These are phyloP conservation scores for Verticillium tricorpus DNA, from an alignment of 2,329 filamentous ascomycete genomes.

Conservation along the genomic window DNA sequence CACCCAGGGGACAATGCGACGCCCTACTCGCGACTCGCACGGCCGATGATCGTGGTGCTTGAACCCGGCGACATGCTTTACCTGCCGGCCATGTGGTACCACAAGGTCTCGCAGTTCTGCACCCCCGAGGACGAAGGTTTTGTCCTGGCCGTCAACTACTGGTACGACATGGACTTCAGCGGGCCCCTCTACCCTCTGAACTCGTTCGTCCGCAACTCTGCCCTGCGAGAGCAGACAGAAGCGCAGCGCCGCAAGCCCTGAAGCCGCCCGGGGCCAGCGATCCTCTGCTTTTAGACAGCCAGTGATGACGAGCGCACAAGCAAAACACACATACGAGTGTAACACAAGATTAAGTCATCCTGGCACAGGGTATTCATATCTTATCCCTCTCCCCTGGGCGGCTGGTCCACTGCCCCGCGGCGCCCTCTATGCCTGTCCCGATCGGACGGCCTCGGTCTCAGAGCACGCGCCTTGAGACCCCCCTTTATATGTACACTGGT, in stretches of 20 bases:
- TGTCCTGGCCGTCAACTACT: conserved; percentile 78
- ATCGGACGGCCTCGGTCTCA: conserved; percentile 7
- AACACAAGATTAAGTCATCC: not conserved
- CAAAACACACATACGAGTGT: not conserved
- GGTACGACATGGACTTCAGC: conserved; percentile 77
- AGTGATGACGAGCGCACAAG: not conserved
- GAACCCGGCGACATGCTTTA: conserved; percentile 77
- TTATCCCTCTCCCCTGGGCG: not conserved
- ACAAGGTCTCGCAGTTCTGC: conserved; percentile 73
- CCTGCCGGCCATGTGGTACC: conserved; percentile 74
- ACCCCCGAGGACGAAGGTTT: conserved; percentile 65
- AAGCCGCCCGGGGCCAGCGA: not conserved
- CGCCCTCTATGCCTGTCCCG: not conserved
- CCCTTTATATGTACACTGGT: conserved; percentile 9
- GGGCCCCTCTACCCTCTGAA: conserved; percentile 62
- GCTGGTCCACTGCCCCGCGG: not conserved
- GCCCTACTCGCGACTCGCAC: conserved; percentile 53
- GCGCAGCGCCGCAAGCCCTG: not conserved
- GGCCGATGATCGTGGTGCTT: conserved; percentile 63
- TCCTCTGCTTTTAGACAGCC: not conserved
- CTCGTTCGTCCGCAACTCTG: conserved; percentile 46
- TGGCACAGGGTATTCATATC: not conserved
- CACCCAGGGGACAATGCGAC: conserved; percentile 43
- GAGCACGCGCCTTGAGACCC: not conserved
- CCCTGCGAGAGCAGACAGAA: conserved; percentile 7